Percentiles rank a stretch among this genome's conserved stretches.
phyloP scores from a whole-genome alignment of 108 stramenopile species.

The Discostella stelligeroides region DNA sequence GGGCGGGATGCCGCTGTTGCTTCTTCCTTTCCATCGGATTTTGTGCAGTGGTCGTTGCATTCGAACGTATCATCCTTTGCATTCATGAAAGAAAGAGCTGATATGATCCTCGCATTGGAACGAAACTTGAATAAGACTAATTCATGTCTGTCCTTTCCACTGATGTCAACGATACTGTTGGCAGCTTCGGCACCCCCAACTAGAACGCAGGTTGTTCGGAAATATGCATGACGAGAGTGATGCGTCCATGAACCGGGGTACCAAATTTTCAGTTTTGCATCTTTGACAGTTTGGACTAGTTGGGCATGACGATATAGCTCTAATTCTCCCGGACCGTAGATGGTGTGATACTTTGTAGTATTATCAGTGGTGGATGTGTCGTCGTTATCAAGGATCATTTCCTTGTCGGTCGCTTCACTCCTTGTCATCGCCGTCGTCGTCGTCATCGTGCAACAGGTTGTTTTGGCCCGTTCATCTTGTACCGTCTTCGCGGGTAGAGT shows the following conservation, averaged over 20 bases:
- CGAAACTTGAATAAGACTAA: slow-evolving; percentile 21
- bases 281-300: slow-evolving; percentile 14
- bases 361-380: not conserved
- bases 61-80: not conserved
- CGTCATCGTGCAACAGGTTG: slow-evolving; percentile 3
- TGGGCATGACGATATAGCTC: slow-evolving; percentile 34
- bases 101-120: slow-evolving; percentile 38
- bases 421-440: not conserved
- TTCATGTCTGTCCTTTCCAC: not conserved
- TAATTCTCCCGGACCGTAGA: slow-evolving; percentile 38
- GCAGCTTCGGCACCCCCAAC: no score
- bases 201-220: slow-evolving; percentile 20
- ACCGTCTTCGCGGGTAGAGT: not conserved
- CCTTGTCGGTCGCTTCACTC: not conserved
- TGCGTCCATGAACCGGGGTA: slow-evolving; percentile 40
- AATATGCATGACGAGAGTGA: slow-evolving; percentile 20
- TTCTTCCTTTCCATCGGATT: not conserved
- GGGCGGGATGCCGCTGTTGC: not conserved
- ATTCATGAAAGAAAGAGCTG: not conserved
- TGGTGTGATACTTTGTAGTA: slow-evolving; percentile 4
- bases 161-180: not conserved
- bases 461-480: not conserved
- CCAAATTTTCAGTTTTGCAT: slow-evolving; percentile 40
- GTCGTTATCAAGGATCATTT: not conserved
- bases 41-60: not conserved